phyloP scores from a whole-genome alignment of 106 monocot genomes.

The Agapanthus africanus region DNA sequence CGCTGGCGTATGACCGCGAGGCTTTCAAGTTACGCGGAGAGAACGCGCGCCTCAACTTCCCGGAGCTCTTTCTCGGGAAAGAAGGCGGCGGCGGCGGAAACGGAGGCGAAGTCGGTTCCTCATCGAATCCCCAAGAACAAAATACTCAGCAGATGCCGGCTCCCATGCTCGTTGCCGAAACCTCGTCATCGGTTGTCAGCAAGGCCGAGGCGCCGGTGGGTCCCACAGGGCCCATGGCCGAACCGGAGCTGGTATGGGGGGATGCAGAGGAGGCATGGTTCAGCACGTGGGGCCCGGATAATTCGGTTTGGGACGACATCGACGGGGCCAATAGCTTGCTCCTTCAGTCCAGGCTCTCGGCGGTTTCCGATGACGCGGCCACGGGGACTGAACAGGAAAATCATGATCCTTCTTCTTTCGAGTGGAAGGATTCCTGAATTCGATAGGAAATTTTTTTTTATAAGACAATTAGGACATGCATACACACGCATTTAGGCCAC shows the following conservation, averaged over 20 bases:
- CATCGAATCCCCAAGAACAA: constrained; percentile 24
- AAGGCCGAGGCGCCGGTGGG: neutral
- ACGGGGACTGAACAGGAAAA: neutral
- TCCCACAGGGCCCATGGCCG: neutral
- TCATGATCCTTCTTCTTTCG: too few species aligned
- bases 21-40: constrained; percentile 81
- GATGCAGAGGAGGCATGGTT: constrained; percentile 61
- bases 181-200: neutral
- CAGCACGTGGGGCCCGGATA: constrained; percentile 78
- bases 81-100: neutral
- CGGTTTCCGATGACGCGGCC: neutral
- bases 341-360: constrained; percentile 43
- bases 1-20: constrained; percentile 89
- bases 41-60: constrained; percentile 87
- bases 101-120: neutral
- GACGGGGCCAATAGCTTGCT: constrained; percentile 65
- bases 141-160: constrained; percentile 5
- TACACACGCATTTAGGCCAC: neutral
- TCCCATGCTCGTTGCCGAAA: neutral
- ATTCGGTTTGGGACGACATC: constrained; percentile 80
- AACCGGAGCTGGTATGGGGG: constrained; percentile 27
- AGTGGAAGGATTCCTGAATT: neutral
- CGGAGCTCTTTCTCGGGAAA: constrained; percentile 60
- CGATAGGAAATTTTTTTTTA: neutral
- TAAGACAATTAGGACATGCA: constrained; percentile 12